These are phyloP conservation scores for carrot (Daucus carota) DNA, from an alignment of 129 eudicot species.

Conservation along the genomic window DH1_v3.0 NC_030381.2:45947501-45948000, in stretches of 20 bases:
- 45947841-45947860: conserved; percentile 72
- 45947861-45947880: conserved; percentile 51
- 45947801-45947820: conserved; percentile 33
- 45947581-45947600: conserved; percentile 99
- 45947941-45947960: conserved; percentile 33
- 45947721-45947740: conserved; percentile 35
- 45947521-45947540: not conserved
- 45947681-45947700: conserved; percentile 28
- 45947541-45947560: conserved; percentile 5
- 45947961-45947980: conserved; percentile 21
- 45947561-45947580: conserved; percentile 53
- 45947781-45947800: conserved; percentile 42
- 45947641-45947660: conserved; percentile 57
- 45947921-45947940: conserved; percentile 28
- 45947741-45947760: conserved; percentile 41
- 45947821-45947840: conserved; percentile 26
- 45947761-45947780: conserved; percentile 52
- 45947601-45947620: conserved; percentile 92
- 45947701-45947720: conserved; percentile 66
- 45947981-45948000: conserved; percentile 32
- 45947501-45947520: not conserved
- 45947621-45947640: conserved; percentile 75
- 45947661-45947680: conserved; percentile 28
- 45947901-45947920: conserved; percentile 30
- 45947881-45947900: conserved; percentile 58